Conservation (phyloP, 345 rosid species). For the Pelargonium nanum region DNA sequence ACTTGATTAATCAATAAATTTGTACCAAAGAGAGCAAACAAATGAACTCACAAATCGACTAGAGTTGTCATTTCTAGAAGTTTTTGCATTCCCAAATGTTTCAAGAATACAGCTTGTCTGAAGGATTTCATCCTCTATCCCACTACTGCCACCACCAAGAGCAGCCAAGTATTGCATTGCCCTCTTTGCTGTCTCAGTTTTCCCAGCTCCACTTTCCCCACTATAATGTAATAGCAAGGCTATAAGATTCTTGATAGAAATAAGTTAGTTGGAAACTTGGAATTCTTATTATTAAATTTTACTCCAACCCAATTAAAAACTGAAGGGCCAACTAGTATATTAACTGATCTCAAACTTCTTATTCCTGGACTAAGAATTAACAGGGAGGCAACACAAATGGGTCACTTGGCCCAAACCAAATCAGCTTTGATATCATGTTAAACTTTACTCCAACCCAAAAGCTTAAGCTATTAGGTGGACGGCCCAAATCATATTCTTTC, state of each 20-base stretch:
- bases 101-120: slow-evolving; percentile 69
- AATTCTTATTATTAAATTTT: too few relatives aligned
- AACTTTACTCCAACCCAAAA: too few relatives aligned
- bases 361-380: too few relatives aligned
- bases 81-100: slow-evolving; percentile 97
- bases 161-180: slow-evolving; percentile 88
- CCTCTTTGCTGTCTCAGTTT: slow-evolving; percentile 92
- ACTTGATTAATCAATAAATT: not conserved
- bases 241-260: not conserved
- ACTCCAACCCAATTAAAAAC: too few relatives aligned
- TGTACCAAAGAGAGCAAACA: not conserved
- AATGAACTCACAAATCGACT: slow-evolving; percentile 77
- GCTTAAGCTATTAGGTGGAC: too few relatives aligned
- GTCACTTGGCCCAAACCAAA: too few relatives aligned
- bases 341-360: too few relatives aligned
- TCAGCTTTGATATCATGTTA: too few relatives aligned
- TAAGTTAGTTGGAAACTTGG: too few relatives aligned
- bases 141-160: slow-evolving; percentile 61
- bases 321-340: too few relatives aligned
- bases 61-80: slow-evolving; percentile 79
- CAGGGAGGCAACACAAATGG: too few relatives aligned
- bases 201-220: slow-evolving; percentile 98
- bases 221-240: slow-evolving; percentile 25
- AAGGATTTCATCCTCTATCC: slow-evolving; percentile 61
- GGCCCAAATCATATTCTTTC: too few relatives aligned